Percentiles rank a stretch among this genome's conserved stretches.
These are phyloP conservation scores for Mercurialis annua DNA, from an alignment of 345 rosid species.

Conservation along the genomic window DNA sequence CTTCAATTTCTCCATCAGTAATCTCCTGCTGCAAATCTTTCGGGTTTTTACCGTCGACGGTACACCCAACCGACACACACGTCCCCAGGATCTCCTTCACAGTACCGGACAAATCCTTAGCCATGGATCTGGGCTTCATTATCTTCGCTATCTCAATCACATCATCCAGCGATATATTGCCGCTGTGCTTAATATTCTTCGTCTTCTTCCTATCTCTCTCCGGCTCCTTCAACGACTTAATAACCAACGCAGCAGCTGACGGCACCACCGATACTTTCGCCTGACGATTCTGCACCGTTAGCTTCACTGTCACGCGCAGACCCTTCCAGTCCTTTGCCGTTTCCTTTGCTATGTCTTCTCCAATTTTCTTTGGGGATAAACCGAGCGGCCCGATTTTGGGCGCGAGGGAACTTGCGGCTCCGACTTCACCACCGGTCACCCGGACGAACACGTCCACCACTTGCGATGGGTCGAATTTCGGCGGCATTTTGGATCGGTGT, in stretches of 20 bases:
- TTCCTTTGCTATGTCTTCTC: constrained; percentile 26
- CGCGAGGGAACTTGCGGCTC: constrained; percentile 28
- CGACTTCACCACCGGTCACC: constrained; percentile 28
- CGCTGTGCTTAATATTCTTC: constrained; percentile 27
- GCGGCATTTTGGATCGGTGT: constrained; percentile 22
- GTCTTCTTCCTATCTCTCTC: constrained; percentile 34
- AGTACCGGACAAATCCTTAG: constrained; percentile 25
- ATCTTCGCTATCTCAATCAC: constrained; percentile 24
- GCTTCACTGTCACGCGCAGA: constrained; percentile 28
- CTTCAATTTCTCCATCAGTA: constrained; percentile 17
- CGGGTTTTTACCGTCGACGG: constrained; percentile 26
- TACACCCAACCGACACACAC: constrained; percentile 26
- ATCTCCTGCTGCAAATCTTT: constrained; percentile 28
- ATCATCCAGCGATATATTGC: constrained; percentile 22
- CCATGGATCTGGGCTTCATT: constrained; percentile 22
- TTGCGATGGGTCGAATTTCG: constrained; percentile 30
- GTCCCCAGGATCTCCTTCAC: constrained; percentile 32
- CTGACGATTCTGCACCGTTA: constrained; percentile 31
- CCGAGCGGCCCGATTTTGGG: constrained; percentile 30
- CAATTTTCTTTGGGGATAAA: constrained; percentile 30
- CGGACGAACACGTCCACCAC: constrained; percentile 28
- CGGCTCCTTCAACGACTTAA: constrained; percentile 28
- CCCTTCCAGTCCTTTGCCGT: constrained; percentile 33
- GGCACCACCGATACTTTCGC: constrained; percentile 24
- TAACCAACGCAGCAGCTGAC: constrained; percentile 22